Percentiles rank a stretch among this genome's conserved stretches.
phyloP scores from a whole-genome alignment of 495 filamentous ascomycete genomes.

The Chaetomium cochliodes region DNA sequence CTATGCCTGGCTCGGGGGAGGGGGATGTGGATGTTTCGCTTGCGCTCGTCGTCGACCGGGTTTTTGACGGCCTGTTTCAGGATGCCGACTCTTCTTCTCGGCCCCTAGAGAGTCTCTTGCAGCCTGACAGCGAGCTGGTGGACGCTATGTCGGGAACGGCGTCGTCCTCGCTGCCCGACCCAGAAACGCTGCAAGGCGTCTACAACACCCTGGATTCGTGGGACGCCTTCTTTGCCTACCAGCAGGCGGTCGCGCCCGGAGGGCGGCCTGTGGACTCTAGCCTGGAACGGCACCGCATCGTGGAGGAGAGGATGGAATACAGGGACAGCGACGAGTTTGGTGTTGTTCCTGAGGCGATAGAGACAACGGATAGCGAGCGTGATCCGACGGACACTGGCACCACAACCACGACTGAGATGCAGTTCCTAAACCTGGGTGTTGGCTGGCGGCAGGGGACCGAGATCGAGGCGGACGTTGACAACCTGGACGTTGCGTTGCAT shows the following conservation, averaged over 20 bases:
- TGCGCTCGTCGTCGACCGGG: not conserved
- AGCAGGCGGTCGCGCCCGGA: not conserved
- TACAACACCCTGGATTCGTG: not conserved
- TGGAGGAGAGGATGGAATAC: too few relatives aligned
- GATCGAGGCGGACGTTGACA: not conserved
- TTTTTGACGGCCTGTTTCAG: not conserved
- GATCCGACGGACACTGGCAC: too few relatives aligned
- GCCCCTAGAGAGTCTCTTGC: not conserved
- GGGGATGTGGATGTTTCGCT: not conserved
- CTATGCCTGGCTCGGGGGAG: not conserved
- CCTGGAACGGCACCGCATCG: not conserved
- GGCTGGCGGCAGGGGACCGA: not conserved
- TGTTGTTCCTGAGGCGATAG: too few relatives aligned
- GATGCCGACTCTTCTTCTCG: not conserved
- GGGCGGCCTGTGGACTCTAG: not conserved
- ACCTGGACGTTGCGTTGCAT: not conserved
- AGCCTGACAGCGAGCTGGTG: not conserved
- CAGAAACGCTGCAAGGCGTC: not conserved
- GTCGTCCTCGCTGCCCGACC: not conserved
- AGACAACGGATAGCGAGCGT: not conserved
- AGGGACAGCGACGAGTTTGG: too few relatives aligned
- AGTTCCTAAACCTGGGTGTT: not conserved
- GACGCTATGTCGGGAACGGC: not conserved
- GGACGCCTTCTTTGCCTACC: conserved; percentile 14
- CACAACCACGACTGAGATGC: not conserved